Base-by-base conservation (phyloP, 495 filamentous ascomycete genomes). In the Aspergillus nidulans region DNA sequence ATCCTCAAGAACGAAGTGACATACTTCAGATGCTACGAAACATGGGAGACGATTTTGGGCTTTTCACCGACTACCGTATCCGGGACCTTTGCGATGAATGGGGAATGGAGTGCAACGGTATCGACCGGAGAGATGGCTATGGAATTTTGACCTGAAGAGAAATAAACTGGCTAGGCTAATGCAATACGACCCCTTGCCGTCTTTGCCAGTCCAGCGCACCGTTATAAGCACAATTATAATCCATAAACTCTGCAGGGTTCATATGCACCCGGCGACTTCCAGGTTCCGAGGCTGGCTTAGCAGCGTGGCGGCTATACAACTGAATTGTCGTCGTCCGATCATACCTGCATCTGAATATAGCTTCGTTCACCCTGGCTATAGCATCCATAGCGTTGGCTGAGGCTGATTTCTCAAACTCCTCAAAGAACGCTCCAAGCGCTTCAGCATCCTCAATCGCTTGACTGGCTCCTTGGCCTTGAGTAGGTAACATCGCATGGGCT, bases 21-120 rank as follows among this genome's bases (percentile, higher is more conserved):
- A 58, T 81, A 1, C 25, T 79, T 10, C 57, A 60, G 20, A 63
- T 77, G 16, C 62, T 81, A 16, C 57, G 68, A 3, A 64, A 63
- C 7, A 74, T 79, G 40, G 74, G 77, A 60, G 49, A 55, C 12
- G 75, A 77, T 48, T 67, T 72, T 42, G 78, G 78, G 7, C 72
- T 77, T 67, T 73, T 74, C 2, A 79, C 74, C 21, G 75, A 77
- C 28, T 79, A 79, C 61, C 67, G 77, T 10, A 68, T 73, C 1
- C 59, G 68, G 45, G 68, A 72, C 44, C 59, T 79, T 39, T 53
- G 72, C 4, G 65, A 72, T 49, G 69, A 76, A 52, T 79, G 77
- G 78, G 55, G 47, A 2, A 41, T 59, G 19, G 15, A 39, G 12
- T 23, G 23, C 18, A 21, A 36, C 15, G 16, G 45, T 4, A 47